phyloP scores from a whole-genome alignment of 2,329 filamentous ascomycete genomes.

The Colletotrichum sp. region DNA sequence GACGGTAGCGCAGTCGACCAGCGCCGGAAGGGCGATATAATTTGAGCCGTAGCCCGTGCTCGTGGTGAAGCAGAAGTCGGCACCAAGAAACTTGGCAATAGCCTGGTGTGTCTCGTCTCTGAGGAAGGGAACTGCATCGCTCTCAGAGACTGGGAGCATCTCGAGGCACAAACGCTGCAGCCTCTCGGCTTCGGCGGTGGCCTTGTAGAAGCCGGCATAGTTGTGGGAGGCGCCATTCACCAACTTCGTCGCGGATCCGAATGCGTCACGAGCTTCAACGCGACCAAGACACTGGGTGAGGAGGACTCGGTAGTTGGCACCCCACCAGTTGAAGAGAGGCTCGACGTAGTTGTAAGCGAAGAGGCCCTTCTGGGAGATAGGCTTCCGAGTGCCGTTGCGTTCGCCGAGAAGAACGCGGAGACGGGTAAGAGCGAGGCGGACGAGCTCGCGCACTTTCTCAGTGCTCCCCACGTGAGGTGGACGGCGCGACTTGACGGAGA shows the following conservation, averaged over 20 bases:
- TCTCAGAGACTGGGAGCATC: constrained; percentile 14
- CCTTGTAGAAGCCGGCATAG: constrained; percentile 20
- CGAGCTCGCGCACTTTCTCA: neutral
- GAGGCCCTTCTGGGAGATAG: neutral
- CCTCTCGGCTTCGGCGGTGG: neutral
- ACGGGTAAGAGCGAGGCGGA: neutral
- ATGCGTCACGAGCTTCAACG: neutral
- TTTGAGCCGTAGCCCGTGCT: constrained; percentile 22
- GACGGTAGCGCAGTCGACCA: neutral
- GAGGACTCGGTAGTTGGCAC: constrained; percentile 18
- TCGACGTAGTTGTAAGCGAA: constrained; percentile 20
- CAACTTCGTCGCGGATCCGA: neutral
- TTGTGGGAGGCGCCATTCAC: constrained; percentile 20
- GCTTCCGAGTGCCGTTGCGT: neutral
- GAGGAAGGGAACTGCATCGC: constrained; percentile 1
- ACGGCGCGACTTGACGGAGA: neutral
- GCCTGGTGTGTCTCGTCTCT: neutral
- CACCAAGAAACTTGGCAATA: constrained; percentile 2
- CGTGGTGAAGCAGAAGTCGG: constrained; percentile 19
- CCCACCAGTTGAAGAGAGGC: constrained; percentile 22
- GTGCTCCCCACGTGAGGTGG: neutral
- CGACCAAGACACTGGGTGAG: neutral
- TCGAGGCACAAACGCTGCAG: constrained; percentile 19
- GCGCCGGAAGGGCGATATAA: constrained; percentile 15
- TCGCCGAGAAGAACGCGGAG: neutral